Conservation (phyloP, 2,329 filamentous ascomycete genomes). For the Pseudogymnoascus sp. region DNA sequence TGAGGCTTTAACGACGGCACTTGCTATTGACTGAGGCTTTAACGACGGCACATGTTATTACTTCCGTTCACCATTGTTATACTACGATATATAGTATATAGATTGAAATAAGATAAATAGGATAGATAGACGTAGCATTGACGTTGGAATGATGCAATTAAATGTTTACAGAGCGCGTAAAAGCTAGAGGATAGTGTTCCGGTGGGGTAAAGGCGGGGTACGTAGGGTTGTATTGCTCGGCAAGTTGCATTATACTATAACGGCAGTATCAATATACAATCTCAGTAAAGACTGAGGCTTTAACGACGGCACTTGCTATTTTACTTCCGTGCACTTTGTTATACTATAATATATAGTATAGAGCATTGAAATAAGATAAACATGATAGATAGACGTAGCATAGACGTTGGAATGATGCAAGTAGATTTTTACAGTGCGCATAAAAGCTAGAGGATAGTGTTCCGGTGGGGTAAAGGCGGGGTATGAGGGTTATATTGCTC, state of each 20-base stretch:
- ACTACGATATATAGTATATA: neutral
- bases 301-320: neutral
- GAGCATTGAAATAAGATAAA: neutral
- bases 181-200: neutral
- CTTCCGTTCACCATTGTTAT: neutral
- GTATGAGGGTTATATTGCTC: neutral
- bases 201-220: neutral
- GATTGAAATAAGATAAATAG: neutral
- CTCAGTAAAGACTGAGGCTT: no score
- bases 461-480: neutral
- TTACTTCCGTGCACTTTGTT: neutral
- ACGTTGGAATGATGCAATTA: neutral
- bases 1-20: neutral
- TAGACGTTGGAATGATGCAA: neutral
- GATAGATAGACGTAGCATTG: neutral
- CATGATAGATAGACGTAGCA: neutral
- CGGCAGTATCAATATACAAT: neutral
- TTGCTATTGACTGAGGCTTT: no score
- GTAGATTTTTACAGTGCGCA: neutral
- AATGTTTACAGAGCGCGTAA: neutral
- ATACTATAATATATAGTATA: neutral
- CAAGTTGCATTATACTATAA: neutral
- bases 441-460: neutral
- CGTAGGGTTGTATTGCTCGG: neutral
- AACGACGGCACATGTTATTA: neutral